Evolutionary conservation across 192 early-diverging fungal genomes (phyloP).

Genomic region (Coemansia sp.): DNA sequence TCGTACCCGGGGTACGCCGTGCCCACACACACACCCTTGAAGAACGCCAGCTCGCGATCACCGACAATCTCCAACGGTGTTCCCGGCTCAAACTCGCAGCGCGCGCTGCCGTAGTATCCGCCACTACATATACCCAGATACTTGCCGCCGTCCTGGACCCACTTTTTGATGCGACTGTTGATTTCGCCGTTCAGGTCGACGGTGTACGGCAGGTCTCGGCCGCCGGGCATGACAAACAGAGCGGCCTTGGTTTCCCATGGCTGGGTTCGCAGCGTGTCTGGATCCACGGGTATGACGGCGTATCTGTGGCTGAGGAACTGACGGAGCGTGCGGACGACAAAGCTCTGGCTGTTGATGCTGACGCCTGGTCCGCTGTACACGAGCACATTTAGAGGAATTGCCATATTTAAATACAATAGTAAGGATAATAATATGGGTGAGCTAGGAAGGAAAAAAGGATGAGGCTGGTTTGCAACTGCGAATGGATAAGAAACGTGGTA

Average conservation of each 20-base stretch:
- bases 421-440: not conserved
- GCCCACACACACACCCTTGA: slow-evolving; percentile 66
- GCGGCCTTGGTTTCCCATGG: slow-evolving; percentile 90
- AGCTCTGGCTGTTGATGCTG: slow-evolving; percentile 35
- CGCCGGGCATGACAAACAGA: slow-evolving; percentile 86
- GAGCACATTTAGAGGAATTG: slow-evolving; percentile 41
- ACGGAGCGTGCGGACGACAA: slow-evolving; percentile 63
- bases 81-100: slow-evolving; percentile 78
- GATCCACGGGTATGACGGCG: slow-evolving; percentile 86
- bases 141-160: slow-evolving; percentile 73
- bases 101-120: slow-evolving; percentile 73
- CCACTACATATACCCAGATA: slow-evolving; percentile 95
- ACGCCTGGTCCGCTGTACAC: slow-evolving; percentile 54
- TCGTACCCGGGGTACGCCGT: slow-evolving; percentile 79
- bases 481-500: not conserved
- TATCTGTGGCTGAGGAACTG: slow-evolving; percentile 75
- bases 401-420: not conserved
- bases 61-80: slow-evolving; percentile 68
- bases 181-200: slow-evolving; percentile 64
- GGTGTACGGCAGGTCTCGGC: slow-evolving; percentile 81
- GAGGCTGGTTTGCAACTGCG: not conserved
- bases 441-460: not conserved
- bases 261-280: slow-evolving; percentile 64
- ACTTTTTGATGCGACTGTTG: slow-evolving; percentile 64
- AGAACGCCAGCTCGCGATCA: slow-evolving; percentile 72